Evolutionary conservation across 164 flowering plant species (phyloP).

Genomic region (Protea cynaroides): DNA sequence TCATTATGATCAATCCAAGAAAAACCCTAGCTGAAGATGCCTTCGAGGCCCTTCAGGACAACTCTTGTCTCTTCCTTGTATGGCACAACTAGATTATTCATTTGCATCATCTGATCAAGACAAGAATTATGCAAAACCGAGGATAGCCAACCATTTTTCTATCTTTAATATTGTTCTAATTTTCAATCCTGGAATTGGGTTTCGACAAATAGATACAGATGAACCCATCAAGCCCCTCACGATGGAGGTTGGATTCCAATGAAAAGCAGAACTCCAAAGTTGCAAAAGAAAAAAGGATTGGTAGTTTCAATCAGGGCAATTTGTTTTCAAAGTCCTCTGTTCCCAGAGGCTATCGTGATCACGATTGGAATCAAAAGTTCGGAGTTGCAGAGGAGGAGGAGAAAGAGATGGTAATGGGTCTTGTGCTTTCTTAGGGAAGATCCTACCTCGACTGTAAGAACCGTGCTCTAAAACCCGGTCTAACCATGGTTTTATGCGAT

Average conservation of each 20-base stretch:
- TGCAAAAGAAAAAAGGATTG: not conserved
- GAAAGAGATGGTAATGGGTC: not conserved
- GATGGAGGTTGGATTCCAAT: slow-evolving; percentile 5
- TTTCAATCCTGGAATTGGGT: too few species aligned
- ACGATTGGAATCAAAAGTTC: not conserved
- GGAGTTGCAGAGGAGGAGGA: slow-evolving; percentile 1
- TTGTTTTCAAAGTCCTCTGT: not conserved
- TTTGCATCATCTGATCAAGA: not conserved
- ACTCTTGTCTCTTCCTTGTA: not conserved
- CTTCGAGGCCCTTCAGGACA: too few species aligned
- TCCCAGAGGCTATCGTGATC: not conserved
- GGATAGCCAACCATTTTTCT: too few species aligned
- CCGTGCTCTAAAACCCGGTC: too few species aligned
- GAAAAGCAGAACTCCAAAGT: not conserved
- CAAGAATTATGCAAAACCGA: not conserved
- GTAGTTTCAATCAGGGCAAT: slow-evolving; percentile 4
- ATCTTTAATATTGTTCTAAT: too few species aligned
- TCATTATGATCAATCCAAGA: too few species aligned
- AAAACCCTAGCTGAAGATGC: too few species aligned
- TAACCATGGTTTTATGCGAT: too few species aligned
- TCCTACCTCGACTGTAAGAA: slow-evolving; percentile 28
- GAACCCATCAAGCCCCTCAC: not conserved
- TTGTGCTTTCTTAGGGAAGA: not conserved
- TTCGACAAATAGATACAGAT: not conserved
- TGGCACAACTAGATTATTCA: not conserved